These are phyloP conservation scores for Beauveria rudraprayagi DNA, from an alignment of 2,329 filamentous ascomycete species.

Conservation along the genomic window DNA sequence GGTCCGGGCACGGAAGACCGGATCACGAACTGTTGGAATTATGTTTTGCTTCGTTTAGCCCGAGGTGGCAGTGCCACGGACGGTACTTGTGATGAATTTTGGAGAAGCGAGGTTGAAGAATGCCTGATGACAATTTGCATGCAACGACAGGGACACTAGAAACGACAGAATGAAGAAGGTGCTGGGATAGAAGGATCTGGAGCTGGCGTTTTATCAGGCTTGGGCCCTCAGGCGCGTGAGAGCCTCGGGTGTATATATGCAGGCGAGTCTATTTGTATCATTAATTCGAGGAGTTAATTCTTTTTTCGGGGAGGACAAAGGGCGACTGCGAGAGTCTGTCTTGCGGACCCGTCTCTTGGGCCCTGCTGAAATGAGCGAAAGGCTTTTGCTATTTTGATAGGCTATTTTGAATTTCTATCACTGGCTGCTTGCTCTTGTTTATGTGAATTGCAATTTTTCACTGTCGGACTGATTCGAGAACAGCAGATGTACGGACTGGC, in stretches of 20 bases:
- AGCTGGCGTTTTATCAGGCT: constrained; percentile 6
- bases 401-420: neutral
- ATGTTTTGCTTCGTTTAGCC: constrained; percentile 4
- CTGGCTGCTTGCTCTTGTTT: neutral
- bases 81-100: neutral
- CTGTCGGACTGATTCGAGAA: neutral
- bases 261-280: constrained; percentile 3
- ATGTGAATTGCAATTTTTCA: neutral
- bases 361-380: constrained; percentile 3
- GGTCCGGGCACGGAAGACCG: neutral
- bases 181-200: constrained; percentile 7
- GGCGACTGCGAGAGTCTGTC: neutral
- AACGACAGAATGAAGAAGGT: neutral
- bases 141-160: constrained; percentile 8
- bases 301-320: neutral
- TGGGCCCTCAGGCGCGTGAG: neutral
- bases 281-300: constrained; percentile 1
- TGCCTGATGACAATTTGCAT: constrained; percentile 9
- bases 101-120: constrained; percentile 5
- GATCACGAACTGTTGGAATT: constrained; percentile 8
- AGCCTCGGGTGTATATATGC: neutral
- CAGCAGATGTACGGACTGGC: neutral
- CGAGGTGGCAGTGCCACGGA: constrained; percentile 1
- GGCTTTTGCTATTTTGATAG: neutral
- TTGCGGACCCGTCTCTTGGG: neutral